Evolutionary conservation across 2,329 filamentous ascomycete genomes (phyloP), one percentile per base, ranked within the genome.

Genomic region (Ceratocystis variospora): DNA sequence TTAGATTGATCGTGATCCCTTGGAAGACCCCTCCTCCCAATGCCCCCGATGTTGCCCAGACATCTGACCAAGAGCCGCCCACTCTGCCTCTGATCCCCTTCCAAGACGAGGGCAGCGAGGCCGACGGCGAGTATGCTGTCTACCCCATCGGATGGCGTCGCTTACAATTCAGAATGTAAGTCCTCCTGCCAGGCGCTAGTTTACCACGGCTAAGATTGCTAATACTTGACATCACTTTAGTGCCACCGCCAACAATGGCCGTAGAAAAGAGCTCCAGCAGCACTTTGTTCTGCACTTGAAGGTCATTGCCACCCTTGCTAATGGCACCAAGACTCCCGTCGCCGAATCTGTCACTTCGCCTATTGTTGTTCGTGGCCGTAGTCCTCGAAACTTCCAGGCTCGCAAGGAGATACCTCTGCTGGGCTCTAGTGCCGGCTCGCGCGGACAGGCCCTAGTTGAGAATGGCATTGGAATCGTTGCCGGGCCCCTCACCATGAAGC

Each of bases 71-170:
- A 73, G 93, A 97, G 74, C 93, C 93, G 4, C 84, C 88, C 0
- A 83, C 90, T 0, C 86, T 96, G 68, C 89, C 90, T 0, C 77
- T 96, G 69, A 83, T 86, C 62, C 83, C 83, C 4, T 85, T 85
- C 71, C 81, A 84, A 50, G 83, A 86, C n/a, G 82, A 84, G 59
- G 81, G 80, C 12, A 73, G 76, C 15, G 81, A 83, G 63, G 72
- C 76, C 1, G 89, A 93, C 65, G 87, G 88, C 5, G 92, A 96
- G 70, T 93, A 88, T 70, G 89, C 90, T 17, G 91, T 89, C 57
- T 96, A 96, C 71, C 92, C 92, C 3, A 92, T 97, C 69, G 90
- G 91, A 61, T 97, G 93, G 90, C 91, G 94, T 72, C 83, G 93
- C 67, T 77, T 97, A 69, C 93, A 97, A 72, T 97, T 97, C 73